These are phyloP conservation scores for Aureobasidium subglaciale DNA, from an alignment of 2,329 filamentous ascomycete genomes.

Conservation along the genomic window DNA sequence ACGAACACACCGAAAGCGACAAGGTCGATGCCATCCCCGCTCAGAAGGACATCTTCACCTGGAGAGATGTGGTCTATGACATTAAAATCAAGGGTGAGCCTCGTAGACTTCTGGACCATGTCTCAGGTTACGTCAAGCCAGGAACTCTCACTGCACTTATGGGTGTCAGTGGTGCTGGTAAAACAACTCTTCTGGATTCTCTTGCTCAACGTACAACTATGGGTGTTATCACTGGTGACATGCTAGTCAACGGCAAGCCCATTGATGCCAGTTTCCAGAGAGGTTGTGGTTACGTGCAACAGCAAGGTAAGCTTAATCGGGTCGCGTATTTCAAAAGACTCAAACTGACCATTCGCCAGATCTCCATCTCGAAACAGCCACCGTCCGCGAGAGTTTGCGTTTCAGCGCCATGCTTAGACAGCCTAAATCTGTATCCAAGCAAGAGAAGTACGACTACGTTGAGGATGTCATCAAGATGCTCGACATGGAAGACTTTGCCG, in stretches of 20 bases:
- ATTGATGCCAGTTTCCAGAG: conserved; percentile 54
- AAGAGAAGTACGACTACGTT: conserved; percentile 57
- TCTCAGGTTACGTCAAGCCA: conserved; percentile 50
- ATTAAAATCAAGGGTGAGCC: conserved; percentile 45
- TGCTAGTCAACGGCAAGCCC: conserved; percentile 56
- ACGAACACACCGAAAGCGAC: conserved; percentile 20
- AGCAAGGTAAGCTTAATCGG: conserved; percentile 44
- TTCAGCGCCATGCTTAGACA: conserved; percentile 55
- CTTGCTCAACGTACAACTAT: conserved; percentile 52
- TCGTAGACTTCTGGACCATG: conserved; percentile 47
- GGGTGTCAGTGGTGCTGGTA: conserved; percentile 55
- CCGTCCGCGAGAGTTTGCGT: conserved; percentile 47
- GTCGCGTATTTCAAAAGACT: neutral
- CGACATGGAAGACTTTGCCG: conserved; percentile 59
- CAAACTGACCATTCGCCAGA: conserved; percentile 40
- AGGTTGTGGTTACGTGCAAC: conserved; percentile 60
- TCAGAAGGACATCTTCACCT: conserved; percentile 41
- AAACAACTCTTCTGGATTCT: conserved; percentile 52
- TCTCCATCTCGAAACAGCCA: conserved; percentile 49
- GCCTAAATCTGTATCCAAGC: conserved; percentile 44
- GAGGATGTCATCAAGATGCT: conserved; percentile 59
- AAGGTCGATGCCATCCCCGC: conserved; percentile 33
- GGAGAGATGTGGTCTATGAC: conserved; percentile 51
- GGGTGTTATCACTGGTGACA: conserved; percentile 59
- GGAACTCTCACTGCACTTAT: conserved; percentile 44